phyloP scores from a whole-genome alignment of 129 eudicot species.

The Sambucus nigra region DNA sequence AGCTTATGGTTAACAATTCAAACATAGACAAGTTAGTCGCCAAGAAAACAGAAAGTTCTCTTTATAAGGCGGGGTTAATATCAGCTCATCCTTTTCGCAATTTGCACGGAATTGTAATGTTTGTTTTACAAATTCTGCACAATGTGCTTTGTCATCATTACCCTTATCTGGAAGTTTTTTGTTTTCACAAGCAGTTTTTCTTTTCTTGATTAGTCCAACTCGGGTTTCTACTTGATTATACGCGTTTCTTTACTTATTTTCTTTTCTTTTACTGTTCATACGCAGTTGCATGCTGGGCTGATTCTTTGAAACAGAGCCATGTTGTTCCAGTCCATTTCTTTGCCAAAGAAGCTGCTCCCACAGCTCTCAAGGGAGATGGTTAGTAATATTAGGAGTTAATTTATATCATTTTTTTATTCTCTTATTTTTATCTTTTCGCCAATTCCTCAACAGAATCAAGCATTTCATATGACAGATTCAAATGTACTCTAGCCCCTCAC shows the following conservation, averaged over 20 bases:
- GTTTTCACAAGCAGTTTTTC: not conserved
- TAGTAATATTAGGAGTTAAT: constrained; percentile 9
- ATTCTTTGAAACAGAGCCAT: constrained; percentile 33
- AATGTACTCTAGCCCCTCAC: not conserved
- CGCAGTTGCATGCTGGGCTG: constrained; percentile 40
- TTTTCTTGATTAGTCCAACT: not conserved
- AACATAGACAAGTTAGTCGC: not conserved
- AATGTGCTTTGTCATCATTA: not conserved
- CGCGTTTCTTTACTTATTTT: not conserved
- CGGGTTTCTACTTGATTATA: not conserved
- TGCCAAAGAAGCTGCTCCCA: constrained; percentile 68
- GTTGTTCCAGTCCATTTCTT: constrained; percentile 43
- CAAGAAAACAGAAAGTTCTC: not conserved
- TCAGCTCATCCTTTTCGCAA: not conserved
- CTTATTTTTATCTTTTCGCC: too few relatives aligned
- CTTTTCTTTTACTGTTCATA: not conserved
- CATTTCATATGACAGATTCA: too few relatives aligned
- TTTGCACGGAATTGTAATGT: not conserved
- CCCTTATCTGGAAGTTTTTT: not conserved
- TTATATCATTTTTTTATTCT: not conserved
- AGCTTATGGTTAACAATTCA: too few relatives aligned
- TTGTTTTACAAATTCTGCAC: not conserved
- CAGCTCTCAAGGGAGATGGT: constrained; percentile 88
- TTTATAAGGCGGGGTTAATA: not conserved
- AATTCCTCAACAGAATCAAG: too few relatives aligned